These are phyloP conservation scores for Solanum infundibuliforme DNA, from an alignment of 257 asterid genomes.

Conservation along the genomic window DNA sequence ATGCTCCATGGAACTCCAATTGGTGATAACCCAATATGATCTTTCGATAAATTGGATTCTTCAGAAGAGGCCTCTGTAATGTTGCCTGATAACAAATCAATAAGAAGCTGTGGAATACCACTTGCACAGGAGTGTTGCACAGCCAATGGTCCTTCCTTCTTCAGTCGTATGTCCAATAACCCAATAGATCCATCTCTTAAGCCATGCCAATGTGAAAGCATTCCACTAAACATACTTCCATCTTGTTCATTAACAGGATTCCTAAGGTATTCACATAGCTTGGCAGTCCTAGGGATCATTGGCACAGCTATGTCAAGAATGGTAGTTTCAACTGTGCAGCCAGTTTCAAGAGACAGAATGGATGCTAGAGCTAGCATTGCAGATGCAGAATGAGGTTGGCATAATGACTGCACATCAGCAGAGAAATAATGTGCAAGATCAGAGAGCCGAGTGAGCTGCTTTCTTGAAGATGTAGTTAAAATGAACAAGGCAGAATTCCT, in stretches of 20 bases:
- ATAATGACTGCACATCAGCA: conserved; percentile 63
- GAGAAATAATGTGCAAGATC: conserved; percentile 79
- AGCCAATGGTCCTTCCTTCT: conserved; percentile 97
- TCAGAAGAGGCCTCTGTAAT: conserved; percentile 29
- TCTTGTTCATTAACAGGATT: conserved; percentile 44
- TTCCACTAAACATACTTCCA: conserved; percentile 32
- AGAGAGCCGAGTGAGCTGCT: conserved; percentile 71
- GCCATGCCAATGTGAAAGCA: conserved; percentile 86
- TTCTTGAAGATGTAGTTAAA: conserved; percentile 85
- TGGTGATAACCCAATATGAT: conserved; percentile 74
- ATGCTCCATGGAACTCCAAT: conserved; percentile 81
- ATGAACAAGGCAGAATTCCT: conserved; percentile 76
- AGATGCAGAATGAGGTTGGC: conserved; percentile 75
- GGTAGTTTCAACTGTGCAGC: conserved; percentile 46
- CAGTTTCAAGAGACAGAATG: conserved; percentile 76
- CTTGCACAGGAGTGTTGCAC: conserved; percentile 94
- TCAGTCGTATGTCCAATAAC: conserved; percentile 71
- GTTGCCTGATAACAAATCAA: conserved; percentile 66
- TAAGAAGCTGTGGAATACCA: conserved; percentile 87
- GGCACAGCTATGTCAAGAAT: conserved; percentile 85
- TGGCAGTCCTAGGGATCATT: conserved; percentile 86
- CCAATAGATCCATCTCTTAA: conserved; percentile 88
- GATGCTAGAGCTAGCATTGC: conserved; percentile 96
- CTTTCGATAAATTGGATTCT: conserved; percentile 23
- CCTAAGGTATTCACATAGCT: conserved; percentile 81